Conservation (phyloP, 495 filamentous ascomycete species). For the Aspergillus taichungensis region DNA sequence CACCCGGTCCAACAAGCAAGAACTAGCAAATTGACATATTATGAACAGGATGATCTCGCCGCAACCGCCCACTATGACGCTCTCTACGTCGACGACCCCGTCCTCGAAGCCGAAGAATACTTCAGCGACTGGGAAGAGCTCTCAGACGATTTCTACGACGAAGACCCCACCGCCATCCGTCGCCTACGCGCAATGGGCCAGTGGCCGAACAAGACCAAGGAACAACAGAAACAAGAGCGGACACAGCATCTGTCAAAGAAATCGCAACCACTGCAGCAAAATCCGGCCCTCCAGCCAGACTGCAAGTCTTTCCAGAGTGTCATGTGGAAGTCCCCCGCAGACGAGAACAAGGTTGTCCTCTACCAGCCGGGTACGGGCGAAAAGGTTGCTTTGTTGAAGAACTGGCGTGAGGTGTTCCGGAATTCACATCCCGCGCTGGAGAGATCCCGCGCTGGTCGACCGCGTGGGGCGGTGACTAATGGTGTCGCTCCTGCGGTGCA, state of each 20-base stretch:
- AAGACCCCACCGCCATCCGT: conserved; percentile 28
- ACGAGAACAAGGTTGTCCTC: conserved; percentile 22
- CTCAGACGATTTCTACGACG: conserved; percentile 44
- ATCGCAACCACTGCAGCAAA: background rate
- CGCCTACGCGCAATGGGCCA: conserved; percentile 10
- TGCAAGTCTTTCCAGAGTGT: conserved; percentile 29
- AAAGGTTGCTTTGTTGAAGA: conserved; percentile 38
- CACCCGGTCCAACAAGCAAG: background rate
- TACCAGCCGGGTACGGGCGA: conserved; percentile 32
- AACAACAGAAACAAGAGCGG: background rate
- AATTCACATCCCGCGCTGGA: conserved; percentile 25
- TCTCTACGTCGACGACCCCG: conserved; percentile 31
- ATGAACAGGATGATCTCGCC: conserved; percentile 41
- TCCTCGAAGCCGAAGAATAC: conserved; percentile 32
- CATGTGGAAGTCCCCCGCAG: conserved; percentile 27
- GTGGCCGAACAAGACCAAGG: background rate
- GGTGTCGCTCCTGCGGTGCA: too few relatives aligned
- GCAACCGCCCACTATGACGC: conserved; percentile 35
- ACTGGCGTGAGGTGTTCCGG: conserved; percentile 46
- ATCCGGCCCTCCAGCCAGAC: conserved; percentile 15
- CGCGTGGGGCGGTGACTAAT: background rate
- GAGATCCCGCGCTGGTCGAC: conserved; percentile 15
- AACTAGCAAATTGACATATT: conserved; percentile 2
- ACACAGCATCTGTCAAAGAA: conserved; percentile 2
- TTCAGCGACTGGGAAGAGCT: conserved; percentile 44